phyloP scores from a whole-genome alignment of 139 green algal species.

The Volvox reticuliferus region DNA sequence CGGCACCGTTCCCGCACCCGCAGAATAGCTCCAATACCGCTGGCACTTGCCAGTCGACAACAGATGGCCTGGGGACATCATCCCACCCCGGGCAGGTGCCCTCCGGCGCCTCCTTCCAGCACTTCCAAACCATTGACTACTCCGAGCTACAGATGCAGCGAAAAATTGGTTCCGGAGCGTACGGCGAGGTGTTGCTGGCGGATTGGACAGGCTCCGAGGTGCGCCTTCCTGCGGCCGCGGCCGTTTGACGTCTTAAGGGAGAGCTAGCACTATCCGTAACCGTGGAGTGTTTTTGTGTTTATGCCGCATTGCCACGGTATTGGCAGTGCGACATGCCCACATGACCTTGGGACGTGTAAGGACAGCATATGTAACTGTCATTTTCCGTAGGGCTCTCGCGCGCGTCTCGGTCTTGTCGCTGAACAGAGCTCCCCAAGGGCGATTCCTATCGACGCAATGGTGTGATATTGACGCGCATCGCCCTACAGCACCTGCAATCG shows the following conservation, averaged over 20 bases:
- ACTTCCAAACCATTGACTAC: constrained; percentile 63
- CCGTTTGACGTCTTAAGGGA: no score
- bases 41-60: background rate
- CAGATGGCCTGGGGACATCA: background rate
- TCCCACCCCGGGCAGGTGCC: background rate
- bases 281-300: no score
- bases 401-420: no score
- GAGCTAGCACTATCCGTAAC: no score
- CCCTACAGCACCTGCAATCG: background rate
- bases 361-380: no score
- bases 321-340: no score
- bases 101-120: background rate
- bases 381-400: no score
- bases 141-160: constrained; percentile 57
- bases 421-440: no score
- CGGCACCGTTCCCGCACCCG: background rate
- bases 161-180: constrained; percentile 66
- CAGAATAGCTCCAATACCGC: background rate
- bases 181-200: constrained; percentile 72
- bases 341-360: no score
- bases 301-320: no score
- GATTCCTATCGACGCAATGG: no score
- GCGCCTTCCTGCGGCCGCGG: background rate
- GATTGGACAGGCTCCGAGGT: constrained; percentile 69
- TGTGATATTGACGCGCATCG: no score